Conservation (phyloP, 257 asterid genomes). For the Solanum pimpinellifolium region DNA sequence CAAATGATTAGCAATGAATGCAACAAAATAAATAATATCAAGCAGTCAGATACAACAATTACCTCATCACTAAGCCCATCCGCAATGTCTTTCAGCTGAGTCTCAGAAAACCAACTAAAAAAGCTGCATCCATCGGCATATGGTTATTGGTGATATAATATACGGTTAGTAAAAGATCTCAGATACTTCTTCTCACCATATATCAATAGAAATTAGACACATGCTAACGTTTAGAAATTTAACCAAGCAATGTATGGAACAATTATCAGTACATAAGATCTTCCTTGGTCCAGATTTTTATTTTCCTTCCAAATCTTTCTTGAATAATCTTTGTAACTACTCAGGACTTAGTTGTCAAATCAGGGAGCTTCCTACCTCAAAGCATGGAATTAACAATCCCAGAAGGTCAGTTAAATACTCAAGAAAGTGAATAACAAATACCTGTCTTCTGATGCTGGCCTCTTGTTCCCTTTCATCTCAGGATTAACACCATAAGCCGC, state of each 20-base stretch:
- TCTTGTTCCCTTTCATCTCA: conserved; percentile 31
- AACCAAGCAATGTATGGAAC: background rate
- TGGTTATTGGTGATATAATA: conserved; percentile 2
- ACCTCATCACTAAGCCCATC: conserved; percentile 41
- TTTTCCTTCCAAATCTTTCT: background rate
- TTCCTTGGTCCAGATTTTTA: background rate
- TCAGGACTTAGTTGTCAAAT: background rate
- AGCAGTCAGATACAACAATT: conserved; percentile 1
- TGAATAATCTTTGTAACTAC: background rate
- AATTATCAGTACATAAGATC: background rate
- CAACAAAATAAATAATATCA: background rate
- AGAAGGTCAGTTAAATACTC: background rate
- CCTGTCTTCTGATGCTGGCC: conserved; percentile 33
- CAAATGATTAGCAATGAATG: background rate
- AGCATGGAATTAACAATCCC: background rate
- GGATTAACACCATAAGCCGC: conserved; percentile 12
- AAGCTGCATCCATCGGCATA: conserved; percentile 33
- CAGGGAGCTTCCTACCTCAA: background rate
- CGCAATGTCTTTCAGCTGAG: conserved; percentile 19
- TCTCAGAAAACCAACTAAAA: conserved; percentile 44
- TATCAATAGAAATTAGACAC: background rate
- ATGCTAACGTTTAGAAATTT: background rate
- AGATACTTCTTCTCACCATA: background rate
- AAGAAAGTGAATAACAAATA: conserved; percentile 1
- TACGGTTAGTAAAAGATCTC: background rate